A percentile compares a stretch with the other conserved stretches of the same genome.
These are phyloP conservation scores for Pseudogymnoascus sp. DNA, from an alignment of 2,329 filamentous ascomycete species.

Conservation along the genomic window DNA sequence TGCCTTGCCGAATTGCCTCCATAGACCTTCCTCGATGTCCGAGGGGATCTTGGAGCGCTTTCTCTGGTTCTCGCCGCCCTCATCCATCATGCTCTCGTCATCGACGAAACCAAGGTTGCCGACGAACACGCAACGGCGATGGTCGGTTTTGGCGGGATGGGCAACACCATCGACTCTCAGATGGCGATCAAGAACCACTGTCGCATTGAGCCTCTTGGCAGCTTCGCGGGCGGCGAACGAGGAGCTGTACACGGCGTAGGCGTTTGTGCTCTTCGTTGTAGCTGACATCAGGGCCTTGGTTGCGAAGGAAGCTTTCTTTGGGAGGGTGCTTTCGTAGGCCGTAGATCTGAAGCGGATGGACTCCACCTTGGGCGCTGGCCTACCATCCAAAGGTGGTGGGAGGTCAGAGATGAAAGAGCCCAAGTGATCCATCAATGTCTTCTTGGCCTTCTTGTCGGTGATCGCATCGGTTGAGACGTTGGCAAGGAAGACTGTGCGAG, in stretches of 20 bases:
- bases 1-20: conserved; percentile 68
- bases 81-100: conserved; percentile 67
- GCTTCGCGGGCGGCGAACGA: conserved; percentile 68
- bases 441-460: conserved; percentile 72
- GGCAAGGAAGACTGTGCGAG: conserved; percentile 83
- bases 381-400: conserved; percentile 37
- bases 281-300: conserved; percentile 84
- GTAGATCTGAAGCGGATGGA: conserved; percentile 92
- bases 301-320: conserved; percentile 90
- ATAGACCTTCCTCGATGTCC: conserved; percentile 88
- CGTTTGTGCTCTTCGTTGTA: conserved; percentile 88
- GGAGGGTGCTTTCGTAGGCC: conserved; percentile 70
- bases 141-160: conserved; percentile 73
- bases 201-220: conserved; percentile 72
- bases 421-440: conserved; percentile 67
- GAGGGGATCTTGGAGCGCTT: conserved; percentile 68
- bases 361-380: conserved; percentile 64
- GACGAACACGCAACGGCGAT: conserved; percentile 88
- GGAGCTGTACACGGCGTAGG: conserved; percentile 84
- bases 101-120: conserved; percentile 96
- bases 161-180: conserved; percentile 85
- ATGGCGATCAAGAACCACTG: conserved; percentile 75
- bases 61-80: conserved; percentile 60
- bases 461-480: conserved; percentile 84
- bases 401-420: conserved; percentile 60